phyloP scores from a whole-genome alignment of 2,329 filamentous ascomycete species.

The Fusarium humuli region DNA sequence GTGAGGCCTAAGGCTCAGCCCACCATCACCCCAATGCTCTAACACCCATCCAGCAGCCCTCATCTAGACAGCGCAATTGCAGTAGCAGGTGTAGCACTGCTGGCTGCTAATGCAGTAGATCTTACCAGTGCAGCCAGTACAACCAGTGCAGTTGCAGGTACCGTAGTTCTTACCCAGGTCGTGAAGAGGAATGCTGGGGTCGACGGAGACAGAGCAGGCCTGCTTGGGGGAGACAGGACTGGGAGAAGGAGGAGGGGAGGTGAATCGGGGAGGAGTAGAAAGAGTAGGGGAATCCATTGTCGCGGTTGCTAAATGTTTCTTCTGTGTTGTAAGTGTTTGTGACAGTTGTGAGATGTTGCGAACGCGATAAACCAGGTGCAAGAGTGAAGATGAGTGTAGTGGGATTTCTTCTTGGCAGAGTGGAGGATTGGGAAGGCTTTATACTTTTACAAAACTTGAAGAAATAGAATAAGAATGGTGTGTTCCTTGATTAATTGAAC shows the following conservation, averaged over 20 bases:
- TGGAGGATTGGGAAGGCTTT: neutral
- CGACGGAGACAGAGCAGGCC: rapidly evolving
- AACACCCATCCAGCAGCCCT: no score
- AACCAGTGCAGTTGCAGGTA: neutral
- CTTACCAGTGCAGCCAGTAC: neutral
- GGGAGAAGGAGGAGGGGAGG: rapidly evolving
- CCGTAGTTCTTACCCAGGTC: neutral
- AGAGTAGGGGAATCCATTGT: neutral
- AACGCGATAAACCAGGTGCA: neutral
- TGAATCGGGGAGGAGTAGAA: neutral
- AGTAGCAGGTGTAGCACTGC: constrained; percentile 16
- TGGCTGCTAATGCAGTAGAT: constrained; percentile 10
- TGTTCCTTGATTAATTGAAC: neutral
- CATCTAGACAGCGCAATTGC: neutral
- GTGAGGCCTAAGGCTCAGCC: neutral
- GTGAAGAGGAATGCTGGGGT: neutral
- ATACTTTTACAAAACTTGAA: neutral
- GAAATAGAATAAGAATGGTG: no score
- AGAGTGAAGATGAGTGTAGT: neutral
- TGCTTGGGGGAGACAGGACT: neutral
- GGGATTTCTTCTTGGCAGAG: neutral
- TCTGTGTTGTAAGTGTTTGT: no score
- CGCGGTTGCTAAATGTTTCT: neutral
- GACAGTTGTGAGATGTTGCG: neutral
- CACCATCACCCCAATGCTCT: no score